Evolutionary conservation across 768 basidiomycete genomes (phyloP).

Genomic region (Xerocomellus amylosporus): DNA sequence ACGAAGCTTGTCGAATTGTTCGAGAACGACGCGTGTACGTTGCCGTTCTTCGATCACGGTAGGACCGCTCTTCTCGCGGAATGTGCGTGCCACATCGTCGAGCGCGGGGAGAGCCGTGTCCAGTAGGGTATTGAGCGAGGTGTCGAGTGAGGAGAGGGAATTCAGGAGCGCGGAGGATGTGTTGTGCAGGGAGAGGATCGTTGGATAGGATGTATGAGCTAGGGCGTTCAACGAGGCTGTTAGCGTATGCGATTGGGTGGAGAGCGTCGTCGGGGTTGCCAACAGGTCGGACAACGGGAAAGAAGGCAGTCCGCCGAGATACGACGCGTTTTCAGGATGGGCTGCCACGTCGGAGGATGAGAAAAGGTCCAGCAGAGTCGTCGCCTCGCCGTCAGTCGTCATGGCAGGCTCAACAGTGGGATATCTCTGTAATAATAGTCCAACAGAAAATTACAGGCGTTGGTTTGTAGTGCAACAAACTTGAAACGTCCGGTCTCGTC

Average conservation of each 20-base stretch:
- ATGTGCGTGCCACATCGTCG: constrained; percentile 67
- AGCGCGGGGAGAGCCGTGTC: constrained; percentile 68
- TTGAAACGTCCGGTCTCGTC: neutral
- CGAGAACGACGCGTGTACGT: constrained; percentile 81
- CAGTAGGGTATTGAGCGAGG: constrained; percentile 69
- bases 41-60: constrained; percentile 69
- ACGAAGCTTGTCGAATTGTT: constrained; percentile 90
- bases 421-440: neutral
- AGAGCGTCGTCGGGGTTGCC: constrained; percentile 69
- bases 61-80: constrained; percentile 67
- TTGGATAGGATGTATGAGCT: constrained; percentile 87
- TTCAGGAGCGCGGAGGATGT: constrained; percentile 71
- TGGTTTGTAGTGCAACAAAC: no score
- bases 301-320: constrained; percentile 63
- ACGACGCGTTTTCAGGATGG: constrained; percentile 37
- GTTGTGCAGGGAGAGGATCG: constrained; percentile 84
- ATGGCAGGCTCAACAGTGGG: constrained; percentile 12
- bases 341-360: constrained; percentile 17
- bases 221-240: constrained; percentile 87
- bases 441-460: neutral
- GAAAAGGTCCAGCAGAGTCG: constrained; percentile 27
- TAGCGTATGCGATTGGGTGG: constrained; percentile 81
- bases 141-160: constrained; percentile 72
- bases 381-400: constrained; percentile 23
- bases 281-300: constrained; percentile 68